phyloP scores from a whole-genome alignment of 441 rosid genomes.

The Syzygium syzygioides region DNA sequence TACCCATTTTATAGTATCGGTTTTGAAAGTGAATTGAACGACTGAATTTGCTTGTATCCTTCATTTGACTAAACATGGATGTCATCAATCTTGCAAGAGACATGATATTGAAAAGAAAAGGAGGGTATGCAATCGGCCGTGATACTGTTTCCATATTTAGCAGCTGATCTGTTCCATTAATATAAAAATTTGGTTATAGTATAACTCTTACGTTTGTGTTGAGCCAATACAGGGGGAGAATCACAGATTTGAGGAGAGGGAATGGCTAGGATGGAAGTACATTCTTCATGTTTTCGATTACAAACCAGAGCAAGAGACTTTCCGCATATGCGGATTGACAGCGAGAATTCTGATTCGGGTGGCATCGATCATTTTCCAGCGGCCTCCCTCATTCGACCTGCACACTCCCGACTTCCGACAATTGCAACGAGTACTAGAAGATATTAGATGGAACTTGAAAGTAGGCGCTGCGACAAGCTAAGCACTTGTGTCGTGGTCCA shows the following conservation, averaged over 20 bases:
- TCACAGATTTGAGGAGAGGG: slow-evolving; percentile 23
- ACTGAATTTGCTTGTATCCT: too few species aligned
- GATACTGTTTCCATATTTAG: neutral
- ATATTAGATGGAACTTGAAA: neutral
- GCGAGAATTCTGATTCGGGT: slow-evolving; percentile 26
- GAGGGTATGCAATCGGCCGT: neutral
- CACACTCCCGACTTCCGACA: slow-evolving; percentile 23
- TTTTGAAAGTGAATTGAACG: too few species aligned
- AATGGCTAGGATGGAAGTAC: slow-evolving; percentile 24
- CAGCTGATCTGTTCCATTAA: neutral
- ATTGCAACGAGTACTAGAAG: neutral
- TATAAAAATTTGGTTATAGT: rapidly evolving
- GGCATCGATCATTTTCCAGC: slow-evolving; percentile 23
- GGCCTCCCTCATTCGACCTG: neutral
- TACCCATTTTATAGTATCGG: too few species aligned
- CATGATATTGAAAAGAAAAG: too few species aligned
- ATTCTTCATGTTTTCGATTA: slow-evolving; percentile 15
- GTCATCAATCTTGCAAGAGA: too few species aligned
- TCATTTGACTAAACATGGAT: too few species aligned
- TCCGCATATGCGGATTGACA: slow-evolving; percentile 21
- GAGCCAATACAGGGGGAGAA: slow-evolving; percentile 14
- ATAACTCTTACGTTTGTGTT: neutral
- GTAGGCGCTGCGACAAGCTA: neutral
- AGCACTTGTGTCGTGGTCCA: neutral
- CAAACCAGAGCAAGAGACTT: slow-evolving; percentile 1